phyloP scores from a whole-genome alignment of 305 asterid genomes.

The Solanum chacoense region DNA sequence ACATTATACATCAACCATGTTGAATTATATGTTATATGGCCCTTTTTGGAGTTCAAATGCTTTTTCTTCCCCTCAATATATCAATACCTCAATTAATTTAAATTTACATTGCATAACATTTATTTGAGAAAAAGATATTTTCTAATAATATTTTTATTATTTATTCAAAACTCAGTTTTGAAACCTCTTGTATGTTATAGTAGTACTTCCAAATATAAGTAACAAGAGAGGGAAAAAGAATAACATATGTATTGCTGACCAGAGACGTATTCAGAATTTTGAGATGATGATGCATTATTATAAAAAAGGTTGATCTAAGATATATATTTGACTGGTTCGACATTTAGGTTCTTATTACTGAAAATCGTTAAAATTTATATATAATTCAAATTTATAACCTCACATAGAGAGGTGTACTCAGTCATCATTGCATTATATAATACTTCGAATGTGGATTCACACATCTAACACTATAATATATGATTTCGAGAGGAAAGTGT shows the following conservation, averaged over 20 bases:
- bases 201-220: background rate
- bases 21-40: background rate
- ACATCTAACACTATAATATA: too few relatives aligned
- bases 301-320: too few relatives aligned
- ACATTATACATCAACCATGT: background rate
- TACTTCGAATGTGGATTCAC: too few relatives aligned
- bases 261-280: rapidly evolving
- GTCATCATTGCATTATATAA: too few relatives aligned
- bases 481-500: rapidly evolving
- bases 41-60: background rate
- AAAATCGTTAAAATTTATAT: too few relatives aligned
- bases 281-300: background rate
- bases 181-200: background rate
- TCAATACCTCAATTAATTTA: rapidly evolving
- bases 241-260: background rate
- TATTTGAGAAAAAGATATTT: background rate
- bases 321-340: too few relatives aligned
- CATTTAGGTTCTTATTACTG: rapidly evolving
- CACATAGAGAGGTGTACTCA: rapidly evolving
- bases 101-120: background rate
- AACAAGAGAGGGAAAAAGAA: background rate
- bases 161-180: background rate
- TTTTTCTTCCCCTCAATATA: background rate
- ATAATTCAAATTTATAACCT: too few relatives aligned
- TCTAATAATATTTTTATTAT: background rate